Conservation (phyloP, 176 grass and related monocot species). For the Zoysia pacifica region DNA sequence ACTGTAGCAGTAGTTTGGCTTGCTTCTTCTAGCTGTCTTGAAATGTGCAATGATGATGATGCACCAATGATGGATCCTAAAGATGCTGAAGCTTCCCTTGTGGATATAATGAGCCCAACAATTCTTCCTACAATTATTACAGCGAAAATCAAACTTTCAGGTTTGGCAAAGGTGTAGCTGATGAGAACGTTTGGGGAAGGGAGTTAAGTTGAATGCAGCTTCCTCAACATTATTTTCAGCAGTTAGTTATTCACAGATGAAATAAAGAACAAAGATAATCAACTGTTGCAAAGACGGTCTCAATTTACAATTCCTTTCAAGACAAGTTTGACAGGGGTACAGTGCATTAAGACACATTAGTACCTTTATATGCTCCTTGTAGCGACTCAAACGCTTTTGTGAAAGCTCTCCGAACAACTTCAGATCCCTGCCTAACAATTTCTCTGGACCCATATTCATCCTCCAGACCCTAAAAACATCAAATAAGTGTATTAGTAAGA, state of each 20-base stretch:
- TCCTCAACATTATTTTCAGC: too few species aligned
- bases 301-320: not conserved
- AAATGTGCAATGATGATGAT: conserved; percentile 65
- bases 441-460: conserved; percentile 64
- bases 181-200: not conserved
- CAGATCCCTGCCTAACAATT: conserved; percentile 64
- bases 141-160: conserved; percentile 1
- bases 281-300: not conserved
- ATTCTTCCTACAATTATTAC: conserved; percentile 62
- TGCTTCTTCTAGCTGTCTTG: conserved; percentile 68
- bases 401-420: conserved; percentile 67
- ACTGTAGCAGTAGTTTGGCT: conserved; percentile 38
- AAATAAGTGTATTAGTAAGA: not conserved
- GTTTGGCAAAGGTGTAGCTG: not conserved
- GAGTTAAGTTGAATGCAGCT: not conserved
- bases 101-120: conserved; percentile 66
- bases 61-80: conserved; percentile 58
- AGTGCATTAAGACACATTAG: not conserved
- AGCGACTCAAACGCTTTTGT: conserved; percentile 73
- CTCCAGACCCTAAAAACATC: conserved; percentile 62
- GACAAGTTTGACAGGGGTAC: not conserved
- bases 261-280: not conserved
- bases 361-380: conserved; percentile 67
- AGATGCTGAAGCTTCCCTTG: conserved; percentile 44
- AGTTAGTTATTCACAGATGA: too few species aligned